Base-by-base conservation (phyloP, 1,139 yeast species). In the Kurtzmaniella quercitrusa region DNA sequence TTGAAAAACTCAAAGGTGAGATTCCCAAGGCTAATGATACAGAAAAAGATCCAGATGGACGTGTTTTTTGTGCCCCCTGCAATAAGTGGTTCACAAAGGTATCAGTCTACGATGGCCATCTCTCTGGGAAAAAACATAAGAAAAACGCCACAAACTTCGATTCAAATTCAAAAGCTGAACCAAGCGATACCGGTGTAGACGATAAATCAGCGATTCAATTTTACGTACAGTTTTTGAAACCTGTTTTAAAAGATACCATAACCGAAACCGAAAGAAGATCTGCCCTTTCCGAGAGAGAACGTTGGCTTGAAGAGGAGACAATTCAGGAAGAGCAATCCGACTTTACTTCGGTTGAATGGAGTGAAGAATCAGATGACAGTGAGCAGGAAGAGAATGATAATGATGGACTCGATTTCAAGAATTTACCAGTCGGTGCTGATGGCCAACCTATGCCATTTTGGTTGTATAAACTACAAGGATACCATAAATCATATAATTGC, bases 381-480 rank as follows among this genome's bases (percentile, higher is more conserved):
- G 44, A 50, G 4, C 55, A 49, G 8, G 59, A 55, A n/a, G 56
- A 51, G 17, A 60, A 56, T 15, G 62, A 56, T 17, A 56, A 55
- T 16, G 57, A 53, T 11, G 50, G 44, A 39, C 54, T 53, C 16
- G 47, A 47, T 5, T 54, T 51, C 49, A 68, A 80, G 44, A 80
- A 84, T 47, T 61, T 88, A 43, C 96, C 96, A 0, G 49, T 88
- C 1, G 98, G 96, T 0, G 76, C 88, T 30, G 96, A 91, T 61
- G 98, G 98, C 0, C 76, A 76, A 35, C 97, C 98, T 0, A 88
- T 93, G 33, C 98, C 98, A 1, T 80, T 74, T 46, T 93, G 99
- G 99, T 67, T 93, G 22, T 91, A 82, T 72, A 93, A 91, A 59
- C 68, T 89, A 30, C 93, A 88, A 54, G 98, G 98, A 0, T 68